Evolutionary conservation across 2,329 filamentous ascomycete genomes (phyloP).

Genomic region (Zymoseptoria brevis): DNA sequence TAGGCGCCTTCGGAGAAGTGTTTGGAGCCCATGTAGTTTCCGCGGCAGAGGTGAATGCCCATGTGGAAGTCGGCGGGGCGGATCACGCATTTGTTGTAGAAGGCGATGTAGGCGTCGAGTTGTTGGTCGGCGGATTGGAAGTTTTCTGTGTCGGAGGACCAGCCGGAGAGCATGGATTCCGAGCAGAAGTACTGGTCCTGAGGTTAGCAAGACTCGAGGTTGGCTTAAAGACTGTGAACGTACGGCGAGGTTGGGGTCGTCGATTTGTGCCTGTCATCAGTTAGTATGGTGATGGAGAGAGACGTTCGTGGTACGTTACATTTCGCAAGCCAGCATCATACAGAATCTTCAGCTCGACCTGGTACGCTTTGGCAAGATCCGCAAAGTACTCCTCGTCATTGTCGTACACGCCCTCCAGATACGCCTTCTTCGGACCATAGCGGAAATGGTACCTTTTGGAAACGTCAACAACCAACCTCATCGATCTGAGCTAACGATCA

Average conservation of each 20-base stretch:
- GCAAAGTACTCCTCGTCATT: conserved; percentile 42
- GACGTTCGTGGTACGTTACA: background rate
- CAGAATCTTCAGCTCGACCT: conserved; percentile 39
- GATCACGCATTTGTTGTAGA: conserved; percentile 61
- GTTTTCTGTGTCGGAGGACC: conserved; percentile 60
- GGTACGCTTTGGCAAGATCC: conserved; percentile 41
- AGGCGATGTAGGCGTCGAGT: conserved; percentile 65
- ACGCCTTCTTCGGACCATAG: conserved; percentile 47
- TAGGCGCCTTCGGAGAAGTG: conserved; percentile 43
- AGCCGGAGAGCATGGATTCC: conserved; percentile 61
- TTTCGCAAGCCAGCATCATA: conserved; percentile 41
- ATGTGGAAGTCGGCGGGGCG: conserved; percentile 64
- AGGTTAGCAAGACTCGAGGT: background rate
- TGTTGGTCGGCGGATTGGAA: conserved; percentile 61
- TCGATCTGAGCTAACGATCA: background rate
- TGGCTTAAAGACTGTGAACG: background rate
- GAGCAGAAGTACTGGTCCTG: conserved; percentile 54
- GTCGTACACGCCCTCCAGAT: conserved; percentile 37
- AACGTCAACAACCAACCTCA: background rate
- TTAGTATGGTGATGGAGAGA: background rate
- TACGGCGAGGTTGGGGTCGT: conserved; percentile 42
- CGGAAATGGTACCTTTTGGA: conserved; percentile 58
- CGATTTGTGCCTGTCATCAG: conserved; percentile 34
- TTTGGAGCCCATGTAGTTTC: conserved; percentile 40
- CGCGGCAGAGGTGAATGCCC: conserved; percentile 64